Conservation (phyloP, 2,329 filamentous ascomycete genomes). For the Fusarium azukiicola region DNA sequence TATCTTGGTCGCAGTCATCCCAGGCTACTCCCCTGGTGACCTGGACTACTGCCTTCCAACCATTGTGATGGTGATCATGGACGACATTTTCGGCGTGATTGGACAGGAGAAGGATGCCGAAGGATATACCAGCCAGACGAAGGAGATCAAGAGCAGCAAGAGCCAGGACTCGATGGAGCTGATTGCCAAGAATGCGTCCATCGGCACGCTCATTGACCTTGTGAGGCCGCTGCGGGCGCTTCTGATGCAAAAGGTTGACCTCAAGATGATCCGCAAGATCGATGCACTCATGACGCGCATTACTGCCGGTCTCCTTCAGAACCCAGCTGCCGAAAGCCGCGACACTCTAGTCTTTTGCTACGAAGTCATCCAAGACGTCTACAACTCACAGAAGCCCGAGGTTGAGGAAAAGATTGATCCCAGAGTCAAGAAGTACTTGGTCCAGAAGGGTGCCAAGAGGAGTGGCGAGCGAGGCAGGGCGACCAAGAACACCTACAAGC, state of each 20-base stretch:
- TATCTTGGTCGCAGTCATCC: constrained; percentile 88
- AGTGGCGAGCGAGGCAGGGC: constrained; percentile 85
- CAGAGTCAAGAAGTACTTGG: constrained; percentile 86
- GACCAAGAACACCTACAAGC: constrained; percentile 91
- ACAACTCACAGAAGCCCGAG: constrained; percentile 79
- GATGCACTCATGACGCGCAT: constrained; percentile 93
- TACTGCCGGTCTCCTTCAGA: constrained; percentile 90
- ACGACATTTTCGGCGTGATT: constrained; percentile 96
- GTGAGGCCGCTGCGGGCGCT: constrained; percentile 89
- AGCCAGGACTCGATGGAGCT: constrained; percentile 99
- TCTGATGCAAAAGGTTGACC: constrained; percentile 90
- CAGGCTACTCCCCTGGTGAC: constrained; percentile 88
- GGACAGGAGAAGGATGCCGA: constrained; percentile 99
- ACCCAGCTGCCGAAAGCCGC: constrained; percentile 87
- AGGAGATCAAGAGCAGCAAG: constrained; percentile 98
- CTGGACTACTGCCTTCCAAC: constrained; percentile 92
- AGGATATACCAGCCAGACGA: constrained; percentile 96
- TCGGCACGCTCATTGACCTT: constrained; percentile 86
- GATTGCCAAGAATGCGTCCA: constrained; percentile 89
- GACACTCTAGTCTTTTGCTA: constrained; percentile 97
- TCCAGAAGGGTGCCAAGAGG: constrained; percentile 90
- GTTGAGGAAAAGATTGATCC: constrained; percentile 78
- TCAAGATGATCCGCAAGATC: constrained; percentile 92
- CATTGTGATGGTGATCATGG: constrained; percentile 94
- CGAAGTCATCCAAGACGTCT: constrained; percentile 93